Evolutionary conservation across 2,329 filamentous ascomycete species (phyloP), one percentile per base, ranked within the genome.

Genomic region (Chrysoporthe austroafricana): DNA sequence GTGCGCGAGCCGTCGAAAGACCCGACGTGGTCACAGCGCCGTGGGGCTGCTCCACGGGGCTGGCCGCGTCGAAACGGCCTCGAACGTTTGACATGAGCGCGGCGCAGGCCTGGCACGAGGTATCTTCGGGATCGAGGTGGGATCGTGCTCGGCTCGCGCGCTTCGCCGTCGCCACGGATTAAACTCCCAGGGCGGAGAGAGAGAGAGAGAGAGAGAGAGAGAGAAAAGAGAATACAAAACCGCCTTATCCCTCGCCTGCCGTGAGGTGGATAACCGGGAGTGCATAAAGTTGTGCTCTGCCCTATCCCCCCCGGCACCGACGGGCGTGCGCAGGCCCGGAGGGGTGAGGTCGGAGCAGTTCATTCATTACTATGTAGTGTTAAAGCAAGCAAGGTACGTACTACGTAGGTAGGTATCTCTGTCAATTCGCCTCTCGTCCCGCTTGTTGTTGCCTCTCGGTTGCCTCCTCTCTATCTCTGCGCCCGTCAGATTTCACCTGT

Each of bases 381-480:
- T 44, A 56, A 63, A 63, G 36, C 52, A 63, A 61, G 21, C 54
- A 57, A 57, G 54, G 54, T 57, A 57, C 54, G 54, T 57, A 57
- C 50, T 54, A 54, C 50, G 50, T 54, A 32, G 34, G 54, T 63
- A 64, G 62, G 62, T 64, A 59, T 64, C 62, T 64, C 62, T 58
- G 36, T 32, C 62, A 26, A 11, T 63, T 64, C 62, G 52, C 52
- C 63, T 39, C 63, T 52, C 50, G 34, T 59, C 43, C 36, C 52
- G 1, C 21, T 44, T n/a, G 26, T 46, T 67, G 62, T 64, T 69
- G 64, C 68, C 60, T 57, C 50, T 60, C 52, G 11, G 18, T 46
- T 62, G 58, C 32, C 59, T 60, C 36, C 42, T 36, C 11, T 21
- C 13, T 58, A 1, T 21, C 43, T 50, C 32, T 54, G 48, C 44